phyloP scores from a whole-genome alignment of 2,329 filamentous ascomycete species.

The Dothidotthia symphoricarpi region DNA sequence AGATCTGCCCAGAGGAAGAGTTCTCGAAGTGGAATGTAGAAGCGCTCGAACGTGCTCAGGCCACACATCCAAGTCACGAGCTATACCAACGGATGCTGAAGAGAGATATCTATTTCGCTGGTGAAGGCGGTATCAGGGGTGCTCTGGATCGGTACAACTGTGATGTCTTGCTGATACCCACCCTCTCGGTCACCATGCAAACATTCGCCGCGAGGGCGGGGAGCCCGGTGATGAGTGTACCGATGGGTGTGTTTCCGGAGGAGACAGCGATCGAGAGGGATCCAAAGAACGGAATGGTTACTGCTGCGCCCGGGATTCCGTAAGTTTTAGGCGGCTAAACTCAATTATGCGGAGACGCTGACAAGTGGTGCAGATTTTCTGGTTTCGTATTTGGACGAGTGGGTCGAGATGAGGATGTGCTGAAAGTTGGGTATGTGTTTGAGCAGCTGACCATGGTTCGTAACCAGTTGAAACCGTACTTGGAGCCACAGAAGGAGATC shows the following conservation, averaged over 20 bases:
- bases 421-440: slow-evolving; percentile 7
- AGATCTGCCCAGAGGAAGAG: slow-evolving; percentile 51
- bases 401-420: slow-evolving; percentile 5
- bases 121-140: slow-evolving; percentile 57
- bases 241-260: slow-evolving; percentile 54
- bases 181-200: slow-evolving; percentile 48
- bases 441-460: slow-evolving; percentile 2
- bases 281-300: slow-evolving; percentile 46
- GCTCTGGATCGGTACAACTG: slow-evolving; percentile 55
- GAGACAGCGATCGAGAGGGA: slow-evolving; percentile 47
- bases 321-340: slow-evolving; percentile 22
- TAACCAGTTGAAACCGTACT: slow-evolving; percentile 3
- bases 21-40: slow-evolving; percentile 57
- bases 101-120: slow-evolving; percentile 51
- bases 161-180: slow-evolving; percentile 60
- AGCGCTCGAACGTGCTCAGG: slow-evolving; percentile 9
- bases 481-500: neutral
- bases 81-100: slow-evolving; percentile 56
- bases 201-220: slow-evolving; percentile 38
- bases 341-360: neutral
- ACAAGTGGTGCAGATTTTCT: slow-evolving; percentile 4
- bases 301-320: slow-evolving; percentile 51
- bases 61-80: slow-evolving; percentile 48
- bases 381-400: slow-evolving; percentile 8
- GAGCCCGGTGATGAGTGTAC: slow-evolving; percentile 59